phyloP scores from a whole-genome alignment of 257 asterid genomes.

The Solanum dulcamara region DNA sequence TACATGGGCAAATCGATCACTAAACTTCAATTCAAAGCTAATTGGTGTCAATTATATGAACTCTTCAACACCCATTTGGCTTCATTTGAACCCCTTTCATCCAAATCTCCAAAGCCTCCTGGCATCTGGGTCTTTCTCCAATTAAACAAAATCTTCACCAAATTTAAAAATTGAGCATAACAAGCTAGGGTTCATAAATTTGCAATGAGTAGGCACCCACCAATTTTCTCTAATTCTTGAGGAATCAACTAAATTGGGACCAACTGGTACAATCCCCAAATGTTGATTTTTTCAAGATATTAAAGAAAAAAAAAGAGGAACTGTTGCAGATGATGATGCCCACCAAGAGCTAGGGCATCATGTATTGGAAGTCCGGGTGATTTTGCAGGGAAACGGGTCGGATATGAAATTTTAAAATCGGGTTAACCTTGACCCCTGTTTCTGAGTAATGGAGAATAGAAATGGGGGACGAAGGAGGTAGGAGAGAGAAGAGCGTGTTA shows the following conservation, averaged over 20 bases:
- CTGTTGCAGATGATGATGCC: not conserved
- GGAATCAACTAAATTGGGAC: conserved; percentile 8
- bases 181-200: not conserved
- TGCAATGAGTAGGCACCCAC: not conserved
- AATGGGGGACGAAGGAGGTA: not conserved
- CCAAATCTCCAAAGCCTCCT: conserved; percentile 10
- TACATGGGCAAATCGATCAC: conserved; percentile 5
- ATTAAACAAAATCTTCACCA: conserved; percentile 1
- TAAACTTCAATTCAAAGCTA: conserved; percentile 4
- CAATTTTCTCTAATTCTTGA: not conserved
- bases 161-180: not conserved
- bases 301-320: not conserved
- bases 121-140: conserved; percentile 31
- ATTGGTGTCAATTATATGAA: not conserved
- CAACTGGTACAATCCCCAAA: conserved; percentile 1
- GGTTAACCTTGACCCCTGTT: not conserved
- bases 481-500: not conserved
- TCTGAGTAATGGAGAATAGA: not conserved
- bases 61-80: not conserved
- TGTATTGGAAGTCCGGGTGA: not conserved
- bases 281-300: conserved; percentile 6
- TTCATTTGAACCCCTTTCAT: not conserved
- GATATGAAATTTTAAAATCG: not conserved
- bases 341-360: not conserved
- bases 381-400: not conserved